Base-by-base conservation (phyloP, 768 basidiomycete genomes). In the Trametes cinnabarina region DNA sequence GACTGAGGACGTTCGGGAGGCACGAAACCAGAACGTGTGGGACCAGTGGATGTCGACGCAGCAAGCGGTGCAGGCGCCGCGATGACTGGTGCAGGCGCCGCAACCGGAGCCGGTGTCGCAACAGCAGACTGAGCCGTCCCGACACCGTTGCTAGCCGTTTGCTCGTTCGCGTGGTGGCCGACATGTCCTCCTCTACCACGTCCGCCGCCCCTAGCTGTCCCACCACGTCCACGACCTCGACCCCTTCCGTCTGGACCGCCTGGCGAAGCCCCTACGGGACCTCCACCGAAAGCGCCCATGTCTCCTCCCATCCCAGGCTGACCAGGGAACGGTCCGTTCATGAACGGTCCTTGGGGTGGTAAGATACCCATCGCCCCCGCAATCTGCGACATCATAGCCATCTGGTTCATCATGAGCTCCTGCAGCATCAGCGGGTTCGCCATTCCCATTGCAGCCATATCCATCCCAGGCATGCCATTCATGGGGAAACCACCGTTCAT, bases 301-400 rank as follows among this genome's bases (percentile, higher is more conserved):
- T 85, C 71, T 46, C 60, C 63, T 15, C 61, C 61, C 63, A 72
- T 66, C 11, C 68, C 84, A 12, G 74, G 77, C 69, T 78, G 85
- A 77, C 84, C 80, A 3, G 84, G 84, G 49, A 84, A 84, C 19
- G 79, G 84, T 25, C 79, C 84, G 46, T 74, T 77, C 73, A 79
- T 76, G 63, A 82, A 83, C 66, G 83, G 84, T 9, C 79, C 83
- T 76, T 22, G 73, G 68, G 12, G 86, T 32, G 30, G 30, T 63
- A 90, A 78, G 71, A 92, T 87, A 26, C 87, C 90, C 82, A 93
- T 88, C 34, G 84, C 86, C 28, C 85, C 80, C 40, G 90, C 90
- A 86, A 96, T 90, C 74, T 94, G 92, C 54, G 89, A 85, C 94
- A 95, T 94, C 67, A 95, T 79, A 25, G 91, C 88, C 89, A 92